phyloP scores from a whole-genome alignment of 116 monocot genomes.

The Cymodocea nodosa region DNA sequence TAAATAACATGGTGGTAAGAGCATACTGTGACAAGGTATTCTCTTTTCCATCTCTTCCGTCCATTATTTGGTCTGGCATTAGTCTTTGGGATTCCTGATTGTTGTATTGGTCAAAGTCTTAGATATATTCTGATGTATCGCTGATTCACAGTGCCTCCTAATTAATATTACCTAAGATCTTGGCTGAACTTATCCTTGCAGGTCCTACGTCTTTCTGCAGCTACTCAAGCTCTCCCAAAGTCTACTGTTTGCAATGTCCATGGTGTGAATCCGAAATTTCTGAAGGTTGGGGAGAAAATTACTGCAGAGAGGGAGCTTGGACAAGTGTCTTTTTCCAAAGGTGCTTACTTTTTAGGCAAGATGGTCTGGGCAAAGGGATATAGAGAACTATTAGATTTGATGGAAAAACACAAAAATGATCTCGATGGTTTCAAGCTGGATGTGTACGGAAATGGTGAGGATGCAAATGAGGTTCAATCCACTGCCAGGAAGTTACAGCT shows the following conservation, averaged over 20 bases:
- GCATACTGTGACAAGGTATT: constrained; percentile 92
- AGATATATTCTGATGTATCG: too few relatives aligned
- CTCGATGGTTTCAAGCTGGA: constrained; percentile 74
- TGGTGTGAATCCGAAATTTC: constrained; percentile 95
- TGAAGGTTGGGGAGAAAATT: constrained; percentile 67
- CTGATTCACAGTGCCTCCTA: too few relatives aligned
- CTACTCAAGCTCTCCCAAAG: constrained; percentile 90
- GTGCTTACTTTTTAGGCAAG: constrained; percentile 95
- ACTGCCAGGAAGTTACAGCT: constrained; percentile 61
- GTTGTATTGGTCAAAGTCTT: too few relatives aligned
- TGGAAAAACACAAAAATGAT: constrained; percentile 68
- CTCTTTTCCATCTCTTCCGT: neutral
- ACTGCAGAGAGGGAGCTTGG: constrained; percentile 56
- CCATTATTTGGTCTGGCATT: neutral
- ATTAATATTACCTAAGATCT: neutral
- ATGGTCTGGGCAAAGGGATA: constrained; percentile 99
- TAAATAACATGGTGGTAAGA: constrained; percentile 75
- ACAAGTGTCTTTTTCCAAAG: constrained; percentile 72
- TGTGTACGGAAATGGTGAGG: constrained; percentile 93
- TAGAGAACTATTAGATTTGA: constrained; percentile 74
- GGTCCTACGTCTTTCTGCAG: constrained; percentile 93
- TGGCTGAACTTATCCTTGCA: constrained; percentile 10
- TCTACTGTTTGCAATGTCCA: constrained; percentile 93
- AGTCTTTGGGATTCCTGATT: too few relatives aligned
- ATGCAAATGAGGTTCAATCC: constrained; percentile 76